Base-by-base conservation (phyloP, 1,284 basidiomycete genomes). In the Trichosporon faecale region DNA sequence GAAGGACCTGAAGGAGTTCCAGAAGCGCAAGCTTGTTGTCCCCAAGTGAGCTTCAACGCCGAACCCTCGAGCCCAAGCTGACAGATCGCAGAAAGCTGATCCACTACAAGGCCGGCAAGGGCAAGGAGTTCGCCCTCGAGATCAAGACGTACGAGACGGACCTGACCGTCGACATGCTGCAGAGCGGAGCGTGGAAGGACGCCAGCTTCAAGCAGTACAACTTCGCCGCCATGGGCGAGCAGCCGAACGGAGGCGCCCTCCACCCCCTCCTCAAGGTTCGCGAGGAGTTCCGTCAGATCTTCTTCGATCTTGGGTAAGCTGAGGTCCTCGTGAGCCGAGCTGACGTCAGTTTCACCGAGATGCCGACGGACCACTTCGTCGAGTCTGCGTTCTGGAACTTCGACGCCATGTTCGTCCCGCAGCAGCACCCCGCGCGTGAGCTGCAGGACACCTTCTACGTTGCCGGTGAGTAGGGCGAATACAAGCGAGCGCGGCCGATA, bases 251-350 rank as follows among this genome's bases (percentile, higher is more conserved):
- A 33, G 97, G 97, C 65, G 94, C 95, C 12, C 86, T 99, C 37
- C 97, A 99, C 83, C 97, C 96, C 6, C 87, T 99, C 33, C 88
- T 99, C 75, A 99, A 99, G 86, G 97, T 99, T 40, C 88, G 97
- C 68, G 96, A 99, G 83, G 97, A 99, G 84, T 95, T 99, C 83
- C 88, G 95, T 66, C 92, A 93, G 81, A 98, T 99, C 80, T 99
- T 99, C 88, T 89, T 99, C 77, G 97, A 99, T 83, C 98, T 99
- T 94, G 97, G 97, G n/a, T n/a, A n/a, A n/a, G n/a, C n/a, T n/a
- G n/a, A n/a, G n/a, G n/a, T n/a, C n/a, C n/a, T n/a, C n/a, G n/a
- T n/a, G n/a, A n/a, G n/a, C n/a, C n/a, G n/a, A n/a, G n/a, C n/a
- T n/a, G n/a, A n/a, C n/a, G n/a, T n/a, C n/a, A n/a, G n/a, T 16